Base-by-base conservation (phyloP, 2,329 filamentous ascomycete species). In the Cordyceps pruinosa region DNA sequence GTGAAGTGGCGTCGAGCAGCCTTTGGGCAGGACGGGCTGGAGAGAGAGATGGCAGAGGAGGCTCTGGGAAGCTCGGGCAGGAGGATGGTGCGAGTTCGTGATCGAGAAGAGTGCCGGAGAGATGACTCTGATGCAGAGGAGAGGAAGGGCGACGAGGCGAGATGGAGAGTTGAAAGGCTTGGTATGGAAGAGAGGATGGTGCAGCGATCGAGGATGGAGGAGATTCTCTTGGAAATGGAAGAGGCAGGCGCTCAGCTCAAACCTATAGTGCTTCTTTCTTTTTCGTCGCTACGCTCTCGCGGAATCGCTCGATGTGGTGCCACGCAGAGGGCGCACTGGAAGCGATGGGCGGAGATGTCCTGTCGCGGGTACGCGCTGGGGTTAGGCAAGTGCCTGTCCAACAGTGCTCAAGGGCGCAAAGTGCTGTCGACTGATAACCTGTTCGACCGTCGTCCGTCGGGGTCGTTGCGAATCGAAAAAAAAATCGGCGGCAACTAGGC, bases 1-100 rank as follows among this genome's bases (percentile, higher is more conserved):
- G 70, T 72, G 71, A 72, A 70, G 69, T 72, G 71, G 65, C 67
- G 69, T 69, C 64, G 65, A 70, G 61, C 65, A 64, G 66, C 66
- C 66, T 64, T 41, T 68, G 68, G 64, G 62, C 62, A 66, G 64
- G 61, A 57, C 62, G 66, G 65, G 66, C 66, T 68, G 64, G 63
- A 64, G 66, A 65, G 66, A 65, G 61, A 59, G 64, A 63, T 64
- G 63, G 41, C 30, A 46, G 51, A 56, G 54, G 54, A 56, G 63
- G 63, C 47, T 51, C 26, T 34, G 26, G 25, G 41, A 53, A 53
- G 42, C 46, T 49, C 15, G 44, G 54, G 44, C 26, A 48, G 41
- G 44, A 56, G 44, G 19, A 56, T 39, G 39, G 52, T 47, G 52
- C 52, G 44, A 21, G 17, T 35, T 41, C 52, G 44, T 56, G 52